Evolutionary conservation across 306 rosid species (phyloP), one percentile per base, ranked within the genome.

Genomic region (Rosa multiflora): DNA sequence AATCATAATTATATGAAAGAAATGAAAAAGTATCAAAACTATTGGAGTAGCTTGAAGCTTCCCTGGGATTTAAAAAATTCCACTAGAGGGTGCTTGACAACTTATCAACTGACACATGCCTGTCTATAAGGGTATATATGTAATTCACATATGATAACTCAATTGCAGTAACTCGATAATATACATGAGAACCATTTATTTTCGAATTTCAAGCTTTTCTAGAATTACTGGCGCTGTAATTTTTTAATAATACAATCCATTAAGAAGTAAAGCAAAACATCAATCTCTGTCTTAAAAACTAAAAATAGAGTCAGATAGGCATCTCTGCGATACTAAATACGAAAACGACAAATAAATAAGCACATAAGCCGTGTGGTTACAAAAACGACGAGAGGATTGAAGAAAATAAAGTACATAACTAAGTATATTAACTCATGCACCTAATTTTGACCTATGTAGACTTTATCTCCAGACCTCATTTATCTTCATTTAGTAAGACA

Each of bases 91-190:
- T 40, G 46, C 20, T 61, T 71, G 18, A 70, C 8, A 26, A 72
- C 13, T 66, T 72, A 48, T 73, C 78, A 63, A 51, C 20, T 63
- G 72, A 47, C 55, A 72, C 67, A 7, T 62, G 74, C 29, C 53
- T 2, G 37, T 32, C 37, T 32, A 32, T 32, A 32, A 32, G 37
- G 37, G 37, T 2, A 32, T 32, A 32, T 32, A 32, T 32, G 37
- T 32, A 32, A 32, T 32, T 32, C 3, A 32, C 2, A 2, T 32
- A 32, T 32, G 37, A 32, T 32, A 32, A 2, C 37, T 32, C 3
- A 32, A 32, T 29, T 29, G 32, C 32, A 29, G 32, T 29, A 29
- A 29, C 2, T 29, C 32, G 1, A 26, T 29, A 29, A 29, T 29
- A 29, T 29, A 29, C 32, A 29, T 29, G 32, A 29, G 32, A 29